These are phyloP conservation scores for Nadsonia fulvescens DNA, from an alignment of 805 yeast genomes.

Conservation along the genomic window DNA sequence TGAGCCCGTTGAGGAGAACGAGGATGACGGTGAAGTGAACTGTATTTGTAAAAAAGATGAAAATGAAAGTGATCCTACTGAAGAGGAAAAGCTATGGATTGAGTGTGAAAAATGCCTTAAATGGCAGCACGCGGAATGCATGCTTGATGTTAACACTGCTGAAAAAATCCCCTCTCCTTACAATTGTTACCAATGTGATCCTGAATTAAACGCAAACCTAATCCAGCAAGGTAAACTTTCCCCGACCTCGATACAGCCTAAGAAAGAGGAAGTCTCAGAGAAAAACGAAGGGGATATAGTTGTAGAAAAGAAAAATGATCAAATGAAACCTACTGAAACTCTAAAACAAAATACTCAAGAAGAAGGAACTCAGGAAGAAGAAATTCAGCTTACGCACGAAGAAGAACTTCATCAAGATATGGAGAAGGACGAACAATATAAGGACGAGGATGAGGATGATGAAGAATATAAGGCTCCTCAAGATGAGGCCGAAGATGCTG, in stretches of 20 bases:
- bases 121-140: constrained; percentile 56
- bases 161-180: constrained; percentile 34
- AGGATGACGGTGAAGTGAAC: constrained; percentile 10
- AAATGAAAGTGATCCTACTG: constrained; percentile 16
- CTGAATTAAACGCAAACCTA: constrained; percentile 14
- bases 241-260: too few relatives aligned
- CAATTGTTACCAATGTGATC: constrained; percentile 34
- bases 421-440: constrained; percentile 8
- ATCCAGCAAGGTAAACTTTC: not conserved
- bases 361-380: too few relatives aligned
- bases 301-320: not conserved
- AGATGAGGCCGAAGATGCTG: constrained; percentile 2
- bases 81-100: constrained; percentile 32
- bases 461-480: constrained; percentile 8
- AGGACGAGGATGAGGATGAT: constrained; percentile 9
- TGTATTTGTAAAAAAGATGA: constrained; percentile 18
- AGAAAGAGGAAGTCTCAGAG: too few relatives aligned
- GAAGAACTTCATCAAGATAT: not conserved
- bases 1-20: too few relatives aligned
- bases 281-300: constrained; percentile 9
- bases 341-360: too few relatives aligned
- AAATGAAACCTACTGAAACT: too few relatives aligned
- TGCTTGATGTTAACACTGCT: constrained; percentile 27
- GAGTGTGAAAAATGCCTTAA: constrained; percentile 46
- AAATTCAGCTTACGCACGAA: too few relatives aligned